Base-by-base conservation (phyloP, 2,329 filamentous ascomycete species). In the Tolypocladium sp. region DNA sequence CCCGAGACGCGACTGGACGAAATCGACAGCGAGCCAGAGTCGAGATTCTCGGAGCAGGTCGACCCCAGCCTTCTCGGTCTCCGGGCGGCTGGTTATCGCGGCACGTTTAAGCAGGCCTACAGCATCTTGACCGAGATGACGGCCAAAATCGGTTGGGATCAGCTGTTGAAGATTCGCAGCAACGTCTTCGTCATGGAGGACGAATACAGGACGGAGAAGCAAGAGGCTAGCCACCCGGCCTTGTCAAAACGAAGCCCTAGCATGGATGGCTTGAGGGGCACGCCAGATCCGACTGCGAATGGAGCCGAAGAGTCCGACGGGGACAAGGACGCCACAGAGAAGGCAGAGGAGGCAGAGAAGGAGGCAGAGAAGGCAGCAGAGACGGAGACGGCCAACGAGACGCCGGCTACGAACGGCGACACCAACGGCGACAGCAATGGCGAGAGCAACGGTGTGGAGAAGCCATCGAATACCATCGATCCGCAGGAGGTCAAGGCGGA, bases 171-270 rank as follows among this genome's bases (percentile, higher is more conserved):
- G 74, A 96, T 95, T 68, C 85, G 94, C 65, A 97, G 93, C 76
- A 92, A 93, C 63, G 94, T 99, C 1, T 99, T 99, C 67, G 94
- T 99, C 55, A 99, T 99, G 94, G 94, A 99, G 72, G 94, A 99
- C 69, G 94, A 99, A 73, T 99, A 99, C 71, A 86, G 94, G 55
- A 89, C 88, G 59, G 94, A 97, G 75, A 91, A 90, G 73, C 86
- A 90, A 59, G 85, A 87, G 62, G 73, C 79, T 30, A 76, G 77
- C 22, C 74, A 77, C 55, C 70, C 76, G 20, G 69, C 73, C 53
- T 75, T 76, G 60, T 73, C 74, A 30, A 87, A 86, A 67, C 84
- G 89, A 52, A 92, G 89, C 70, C 83, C 92, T 55, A 94, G 91
- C 77, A 90, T 88, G 52, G 88, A 92, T 65, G 89, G 86, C 56